A percentile compares a stretch with the other conserved stretches of the same genome.
These are phyloP conservation scores for Wickerhamiella qilinensis DNA, from an alignment of 805 yeast species.

Conservation along the genomic window DNA sequence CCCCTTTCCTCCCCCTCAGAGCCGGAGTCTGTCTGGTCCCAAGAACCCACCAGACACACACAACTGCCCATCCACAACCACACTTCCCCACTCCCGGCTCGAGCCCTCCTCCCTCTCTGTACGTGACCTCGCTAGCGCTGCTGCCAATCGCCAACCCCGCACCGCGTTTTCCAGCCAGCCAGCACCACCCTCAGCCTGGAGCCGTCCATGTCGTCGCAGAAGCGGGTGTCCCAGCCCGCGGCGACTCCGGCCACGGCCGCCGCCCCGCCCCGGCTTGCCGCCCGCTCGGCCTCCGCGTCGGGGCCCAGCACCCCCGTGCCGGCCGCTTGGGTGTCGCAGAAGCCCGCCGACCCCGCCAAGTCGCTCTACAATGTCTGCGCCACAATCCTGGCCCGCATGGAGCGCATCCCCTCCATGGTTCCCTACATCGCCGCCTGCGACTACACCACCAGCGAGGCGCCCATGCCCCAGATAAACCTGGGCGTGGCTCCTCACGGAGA, in stretches of 20 bases:
- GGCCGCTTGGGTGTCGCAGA: conserved; percentile 12
- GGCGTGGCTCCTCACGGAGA: conserved; percentile 39
- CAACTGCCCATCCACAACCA: no score
- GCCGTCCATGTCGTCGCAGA: background rate
- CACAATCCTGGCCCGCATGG: conserved; percentile 37
- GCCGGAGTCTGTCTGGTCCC: no score
- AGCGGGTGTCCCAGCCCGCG: conserved; percentile 2
- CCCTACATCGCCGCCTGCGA: conserved; percentile 47
- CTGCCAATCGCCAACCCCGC: no score
- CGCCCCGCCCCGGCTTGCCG: conserved; percentile 7
- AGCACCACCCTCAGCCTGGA: no score
- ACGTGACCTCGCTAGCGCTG: no score
- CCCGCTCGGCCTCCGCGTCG: background rate
- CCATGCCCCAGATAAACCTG: conserved; percentile 29
- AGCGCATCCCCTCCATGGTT: conserved; percentile 46
- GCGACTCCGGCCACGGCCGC: conserved; percentile 9
- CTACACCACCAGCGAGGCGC: conserved; percentile 14
- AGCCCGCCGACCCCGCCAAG: conserved; percentile 30
- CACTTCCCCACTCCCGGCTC: no score
- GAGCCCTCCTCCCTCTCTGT: no score
- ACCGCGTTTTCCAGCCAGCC: no score
- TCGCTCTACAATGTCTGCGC: conserved; percentile 57
- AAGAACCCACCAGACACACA: no score
- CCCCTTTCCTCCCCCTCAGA: no score
- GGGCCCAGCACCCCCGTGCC: conserved; percentile 12